These are phyloP conservation scores for Panellus pusillus DNA, from an alignment of 768 basidiomycete species.

Conservation along the genomic window DNA sequence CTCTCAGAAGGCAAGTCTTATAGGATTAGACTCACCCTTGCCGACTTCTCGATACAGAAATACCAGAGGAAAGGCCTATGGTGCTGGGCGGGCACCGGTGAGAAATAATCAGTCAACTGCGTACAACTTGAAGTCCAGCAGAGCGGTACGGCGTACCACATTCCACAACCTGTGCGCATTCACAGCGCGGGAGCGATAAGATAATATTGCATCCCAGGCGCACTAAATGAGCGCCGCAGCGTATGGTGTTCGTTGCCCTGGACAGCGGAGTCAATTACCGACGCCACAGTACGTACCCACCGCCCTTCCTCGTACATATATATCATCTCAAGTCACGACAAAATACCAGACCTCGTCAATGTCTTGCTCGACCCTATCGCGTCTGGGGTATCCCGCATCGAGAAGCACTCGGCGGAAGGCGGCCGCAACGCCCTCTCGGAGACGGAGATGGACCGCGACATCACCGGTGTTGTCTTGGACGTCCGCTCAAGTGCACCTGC, in stretches of 20 bases:
- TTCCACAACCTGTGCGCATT: neutral
- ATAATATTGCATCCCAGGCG: neutral
- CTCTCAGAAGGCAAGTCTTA: no score
- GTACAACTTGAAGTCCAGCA: no score
- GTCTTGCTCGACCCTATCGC: constrained; percentile 54
- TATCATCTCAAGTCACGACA: constrained; percentile 28
- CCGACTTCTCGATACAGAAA: no score
- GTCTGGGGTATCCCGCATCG: constrained; percentile 51
- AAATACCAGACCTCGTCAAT: constrained; percentile 35
- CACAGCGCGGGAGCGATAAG: neutral
- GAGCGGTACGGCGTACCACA: no score
- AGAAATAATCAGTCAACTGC: no score
- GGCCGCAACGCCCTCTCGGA: constrained; percentile 59
- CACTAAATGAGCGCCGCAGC: constrained; percentile 36
- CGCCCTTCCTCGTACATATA: neutral
- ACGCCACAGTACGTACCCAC: constrained; percentile 33
- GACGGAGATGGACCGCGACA: constrained; percentile 46
- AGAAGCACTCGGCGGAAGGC: constrained; percentile 54
- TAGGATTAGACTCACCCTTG: no score
- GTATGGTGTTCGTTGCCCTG: constrained; percentile 64
- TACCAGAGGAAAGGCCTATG: no score
- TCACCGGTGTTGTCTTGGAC: constrained; percentile 58
- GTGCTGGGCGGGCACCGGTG: no score
- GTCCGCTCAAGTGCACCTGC: constrained; percentile 53
- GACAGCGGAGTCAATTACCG: constrained; percentile 50